Evolutionary conservation across 441 rosid species (phyloP), one percentile per base, ranked within the genome.

Genomic region (Erodium trifolium): DNA sequence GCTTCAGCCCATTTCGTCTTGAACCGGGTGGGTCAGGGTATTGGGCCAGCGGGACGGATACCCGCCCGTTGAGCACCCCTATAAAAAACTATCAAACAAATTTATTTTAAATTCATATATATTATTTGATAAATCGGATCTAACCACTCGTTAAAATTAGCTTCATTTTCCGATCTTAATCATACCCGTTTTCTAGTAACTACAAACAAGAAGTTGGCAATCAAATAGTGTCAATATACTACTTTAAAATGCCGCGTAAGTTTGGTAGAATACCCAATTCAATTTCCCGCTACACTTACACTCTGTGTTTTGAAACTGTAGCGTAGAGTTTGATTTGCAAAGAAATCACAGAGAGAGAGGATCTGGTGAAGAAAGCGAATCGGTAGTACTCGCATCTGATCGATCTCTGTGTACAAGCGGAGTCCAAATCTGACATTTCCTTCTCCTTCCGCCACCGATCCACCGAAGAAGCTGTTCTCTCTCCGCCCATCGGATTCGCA

Each of bases 391-490:
- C 63, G 63, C 27, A 6, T 16, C 27, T 16, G 19, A 16, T 57
- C 27, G 63, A 57, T 57, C 27, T 18, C 17, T 57, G 63, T 18
- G 63, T 5, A 8, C 27, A 16, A 57, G 17, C 63, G 11, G 11
- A 16, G 27, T 57, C 63, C 27, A 5, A 17, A 57, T 57, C 12
- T 8, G 14, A 9, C 63, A n/a, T 57, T n/a, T 53, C 60, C 19
- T 53, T 16, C 60, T 53, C 18, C 60, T 53, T 53, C 60, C 60
- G 60, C 60, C 60, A 6, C 60, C 60, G 10, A 53, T 53, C 60
- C 23, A 53, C 60, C 18, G 49, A 43, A 43, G 60, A 53, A 53
- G 60, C 23, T 16, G 19, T 4, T 53, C 19, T 53, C 63, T 57
- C 16, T 17, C 63, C 9, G 8, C 5, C 8, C 41, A 37, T 57